Evolutionary conservation across 768 basidiomycete species (phyloP).

Genomic region (Xanthoconium purpureum): DNA sequence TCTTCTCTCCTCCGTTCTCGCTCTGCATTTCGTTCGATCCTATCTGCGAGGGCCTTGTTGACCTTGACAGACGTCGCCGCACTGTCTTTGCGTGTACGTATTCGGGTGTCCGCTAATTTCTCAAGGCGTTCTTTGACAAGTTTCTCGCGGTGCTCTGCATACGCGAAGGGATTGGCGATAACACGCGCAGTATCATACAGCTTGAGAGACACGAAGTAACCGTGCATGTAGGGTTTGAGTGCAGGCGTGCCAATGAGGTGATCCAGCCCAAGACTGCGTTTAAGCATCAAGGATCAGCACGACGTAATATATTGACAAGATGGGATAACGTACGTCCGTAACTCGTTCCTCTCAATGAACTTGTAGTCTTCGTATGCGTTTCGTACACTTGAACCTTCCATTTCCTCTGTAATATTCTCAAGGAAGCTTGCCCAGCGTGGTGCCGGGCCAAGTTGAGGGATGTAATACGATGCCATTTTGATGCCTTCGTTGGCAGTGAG

Average conservation of each 20-base stretch:
- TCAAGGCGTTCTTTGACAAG: constrained; percentile 87
- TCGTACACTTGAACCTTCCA: constrained; percentile 83
- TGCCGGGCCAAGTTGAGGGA: constrained; percentile 94
- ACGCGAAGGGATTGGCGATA: constrained; percentile 94
- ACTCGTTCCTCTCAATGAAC: constrained; percentile 85
- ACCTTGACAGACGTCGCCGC: constrained; percentile 34
- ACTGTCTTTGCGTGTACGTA: constrained; percentile 71
- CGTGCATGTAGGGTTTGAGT: constrained; percentile 99
- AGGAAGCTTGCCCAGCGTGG: constrained; percentile 97
- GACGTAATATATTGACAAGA: neutral
- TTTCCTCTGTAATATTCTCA: constrained; percentile 97
- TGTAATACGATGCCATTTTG: constrained; percentile 90
- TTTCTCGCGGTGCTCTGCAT: constrained; percentile 90
- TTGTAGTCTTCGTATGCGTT: constrained; percentile 96
- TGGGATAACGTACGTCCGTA: constrained; percentile 63
- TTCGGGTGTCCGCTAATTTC: constrained; percentile 89
- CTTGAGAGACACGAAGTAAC: constrained; percentile 95
- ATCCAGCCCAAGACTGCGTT: constrained; percentile 79
- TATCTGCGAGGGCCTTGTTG: constrained; percentile 85
- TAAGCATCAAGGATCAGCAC: neutral
- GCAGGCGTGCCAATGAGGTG: constrained; percentile 92
- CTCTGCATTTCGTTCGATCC: constrained; percentile 55
- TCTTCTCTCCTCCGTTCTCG: constrained; percentile 54
- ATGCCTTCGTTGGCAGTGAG: constrained; percentile 97
- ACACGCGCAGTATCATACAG: constrained; percentile 94